Percentiles rank a stretch among this genome's conserved stretches.
Evolutionary conservation across 352 stramenopile species (phyloP).

Genomic region (Globisporangium irregulare): DNA sequence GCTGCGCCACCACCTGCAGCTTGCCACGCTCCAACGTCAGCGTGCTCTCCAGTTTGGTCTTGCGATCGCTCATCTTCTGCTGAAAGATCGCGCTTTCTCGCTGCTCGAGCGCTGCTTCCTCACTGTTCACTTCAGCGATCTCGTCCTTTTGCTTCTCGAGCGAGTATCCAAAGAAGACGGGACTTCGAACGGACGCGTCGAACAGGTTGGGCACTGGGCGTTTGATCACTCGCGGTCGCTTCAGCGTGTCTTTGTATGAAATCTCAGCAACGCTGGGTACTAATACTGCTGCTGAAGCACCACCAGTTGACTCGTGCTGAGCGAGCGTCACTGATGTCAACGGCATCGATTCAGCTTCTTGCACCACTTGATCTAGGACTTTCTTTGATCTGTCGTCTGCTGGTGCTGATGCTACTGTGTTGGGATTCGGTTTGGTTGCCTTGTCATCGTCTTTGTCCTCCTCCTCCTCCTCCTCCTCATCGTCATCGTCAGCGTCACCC

Average conservation of each 20-base stretch:
- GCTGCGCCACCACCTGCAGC: slow-evolving; percentile 43
- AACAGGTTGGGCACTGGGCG: slow-evolving; percentile 39
- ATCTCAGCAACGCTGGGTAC: slow-evolving; percentile 7
- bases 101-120: slow-evolving; percentile 23
- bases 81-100: slow-evolving; percentile 57
- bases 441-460: slow-evolving; percentile 18
- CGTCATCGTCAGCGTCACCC: not conserved
- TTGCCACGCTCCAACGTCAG: slow-evolving; percentile 54
- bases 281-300: not conserved
- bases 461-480: not conserved
- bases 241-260: slow-evolving; percentile 33
- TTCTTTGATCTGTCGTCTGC: not conserved
- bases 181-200: slow-evolving; percentile 42
- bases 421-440: not conserved
- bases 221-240: slow-evolving; percentile 51
- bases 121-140: slow-evolving; percentile 32
- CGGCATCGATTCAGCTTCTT: not conserved
- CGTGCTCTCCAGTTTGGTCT: slow-evolving; percentile 31
- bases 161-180: slow-evolving; percentile 74
- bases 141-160: slow-evolving; percentile 38
- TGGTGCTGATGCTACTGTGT: not conserved
- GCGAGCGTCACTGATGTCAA: slow-evolving; percentile 16
- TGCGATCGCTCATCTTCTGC: slow-evolving; percentile 40
- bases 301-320: slow-evolving; percentile 15
- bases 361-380: not conserved